Conservation (phyloP, 2,329 filamentous ascomycete species). For the Canariomyces notabilis region DNA sequence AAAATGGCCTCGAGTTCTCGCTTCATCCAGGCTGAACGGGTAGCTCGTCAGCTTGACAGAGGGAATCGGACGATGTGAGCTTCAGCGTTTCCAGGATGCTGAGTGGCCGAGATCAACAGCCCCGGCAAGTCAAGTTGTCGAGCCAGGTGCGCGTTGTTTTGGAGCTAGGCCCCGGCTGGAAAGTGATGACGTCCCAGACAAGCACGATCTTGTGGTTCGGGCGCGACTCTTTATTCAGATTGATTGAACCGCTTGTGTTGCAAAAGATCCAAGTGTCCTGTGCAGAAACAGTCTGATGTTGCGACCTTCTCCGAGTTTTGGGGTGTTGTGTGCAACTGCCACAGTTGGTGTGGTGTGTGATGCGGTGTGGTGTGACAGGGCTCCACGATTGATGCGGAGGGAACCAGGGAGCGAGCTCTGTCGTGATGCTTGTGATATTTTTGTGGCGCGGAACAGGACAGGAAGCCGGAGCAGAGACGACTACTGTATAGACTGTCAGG, state of each 20-base stretch:
- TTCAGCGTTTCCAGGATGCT: not conserved
- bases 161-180: too few relatives aligned
- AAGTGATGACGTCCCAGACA: too few relatives aligned
- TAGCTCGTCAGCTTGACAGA: not conserved
- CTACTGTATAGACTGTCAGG: constrained; percentile 4
- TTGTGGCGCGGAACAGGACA: constrained; percentile 1
- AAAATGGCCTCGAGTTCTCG: constrained; percentile 60
- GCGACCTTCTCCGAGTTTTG: not conserved
- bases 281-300: too few relatives aligned
- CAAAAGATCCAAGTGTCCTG: too few relatives aligned
- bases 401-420: not conserved
- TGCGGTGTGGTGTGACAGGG: too few relatives aligned
- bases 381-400: too few relatives aligned
- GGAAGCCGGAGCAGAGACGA: not conserved
- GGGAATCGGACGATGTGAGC: not conserved
- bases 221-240: too few relatives aligned
- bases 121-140: not conserved
- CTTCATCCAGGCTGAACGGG: constrained; percentile 45
- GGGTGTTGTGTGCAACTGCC: not conserved
- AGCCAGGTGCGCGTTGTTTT: not conserved
- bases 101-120: not conserved
- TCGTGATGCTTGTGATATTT: not conserved
- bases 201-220: too few relatives aligned
- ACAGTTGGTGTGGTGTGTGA: not conserved
- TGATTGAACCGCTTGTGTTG: too few relatives aligned